phyloP scores from a whole-genome alignment of 306 rosid species.

The Echinosophora koreensis region DNA sequence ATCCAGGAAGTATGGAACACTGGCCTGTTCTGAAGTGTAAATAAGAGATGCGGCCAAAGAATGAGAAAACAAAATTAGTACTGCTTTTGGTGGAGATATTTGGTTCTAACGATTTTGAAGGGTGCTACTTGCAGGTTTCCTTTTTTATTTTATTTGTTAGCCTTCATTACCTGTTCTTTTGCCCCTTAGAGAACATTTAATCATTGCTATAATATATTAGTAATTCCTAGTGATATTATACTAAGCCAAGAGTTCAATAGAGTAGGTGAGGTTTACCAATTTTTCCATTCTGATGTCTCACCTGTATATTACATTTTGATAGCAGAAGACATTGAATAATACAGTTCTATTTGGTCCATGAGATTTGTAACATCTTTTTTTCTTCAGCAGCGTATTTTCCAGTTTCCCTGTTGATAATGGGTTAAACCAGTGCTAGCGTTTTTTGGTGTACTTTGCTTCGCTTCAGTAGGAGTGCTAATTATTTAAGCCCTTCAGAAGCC shows the following conservation, averaged over 20 bases:
- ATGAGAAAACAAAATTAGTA: slow-evolving; percentile 51
- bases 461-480: neutral
- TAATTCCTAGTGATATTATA: slow-evolving; percentile 57
- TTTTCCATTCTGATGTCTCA: slow-evolving; percentile 73
- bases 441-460: neutral
- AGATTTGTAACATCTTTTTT: slow-evolving; percentile 47
- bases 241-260: slow-evolving; percentile 64
- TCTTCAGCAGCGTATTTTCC: neutral
- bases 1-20: slow-evolving; percentile 49
- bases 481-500: neutral
- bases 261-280: slow-evolving; percentile 68
- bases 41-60: slow-evolving; percentile 68
- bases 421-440: neutral
- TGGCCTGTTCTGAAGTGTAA: slow-evolving; percentile 76
- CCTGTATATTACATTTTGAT: slow-evolving; percentile 79
- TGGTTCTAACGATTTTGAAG: slow-evolving; percentile 65
- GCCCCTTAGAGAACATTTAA: slow-evolving; percentile 57
- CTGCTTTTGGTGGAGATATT: slow-evolving; percentile 49
- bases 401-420: slow-evolving; percentile 2
- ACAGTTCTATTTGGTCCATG: slow-evolving; percentile 58
- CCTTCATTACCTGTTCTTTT: slow-evolving; percentile 44
- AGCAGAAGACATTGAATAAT: slow-evolving; percentile 57
- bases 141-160: slow-evolving; percentile 33
- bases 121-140: slow-evolving; percentile 54
- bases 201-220: slow-evolving; percentile 51